Percentiles rank a stretch among this genome's conserved stretches.
Conservation (phyloP, 768 basidiomycete genomes). For the Leucosporidium yakuticum region DNA sequence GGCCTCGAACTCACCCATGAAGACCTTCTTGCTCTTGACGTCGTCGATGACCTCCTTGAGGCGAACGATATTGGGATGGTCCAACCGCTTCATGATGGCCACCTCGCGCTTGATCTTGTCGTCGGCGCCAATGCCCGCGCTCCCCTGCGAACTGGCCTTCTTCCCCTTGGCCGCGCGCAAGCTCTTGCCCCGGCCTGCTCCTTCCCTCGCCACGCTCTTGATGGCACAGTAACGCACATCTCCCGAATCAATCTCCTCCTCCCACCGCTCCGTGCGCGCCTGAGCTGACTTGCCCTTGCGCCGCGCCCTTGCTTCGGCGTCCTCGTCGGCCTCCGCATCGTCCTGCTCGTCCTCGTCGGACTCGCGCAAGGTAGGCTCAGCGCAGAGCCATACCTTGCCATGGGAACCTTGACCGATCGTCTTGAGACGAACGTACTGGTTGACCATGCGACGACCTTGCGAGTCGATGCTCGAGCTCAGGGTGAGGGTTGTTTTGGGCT, state of each 20-base stretch:
- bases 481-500: slow-evolving; percentile 1
- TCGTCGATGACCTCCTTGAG: slow-evolving; percentile 95
- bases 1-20: slow-evolving; percentile 67
- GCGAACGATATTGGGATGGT: slow-evolving; percentile 45
- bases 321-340: slow-evolving; percentile 17
- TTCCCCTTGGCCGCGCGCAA: slow-evolving; percentile 24
- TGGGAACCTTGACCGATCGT: slow-evolving; percentile 83
- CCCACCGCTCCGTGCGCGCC: slow-evolving; percentile 29
- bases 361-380: slow-evolving; percentile 46
- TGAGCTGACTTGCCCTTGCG: slow-evolving; percentile 5
- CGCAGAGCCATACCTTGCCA: slow-evolving; percentile 77
- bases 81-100: slow-evolving; percentile 92
- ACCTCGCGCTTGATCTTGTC: slow-evolving; percentile 41
- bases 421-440: slow-evolving; percentile 74
- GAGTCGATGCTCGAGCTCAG: slow-evolving; percentile 33
- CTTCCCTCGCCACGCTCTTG: slow-evolving; percentile 46
- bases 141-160: slow-evolving; percentile 7
- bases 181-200: slow-evolving; percentile 16
- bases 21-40: slow-evolving; percentile 75
- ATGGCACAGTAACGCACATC: slow-evolving; percentile 43
- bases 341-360: slow-evolving; percentile 20
- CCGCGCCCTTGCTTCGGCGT: slow-evolving; percentile 8
- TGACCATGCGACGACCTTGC: slow-evolving; percentile 51
- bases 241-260: slow-evolving; percentile 18
- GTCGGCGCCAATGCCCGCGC: slow-evolving; percentile 32